phyloP scores from a whole-genome alignment of 495 filamentous ascomycete genomes.

The Penicillium atrosanguineum region DNA sequence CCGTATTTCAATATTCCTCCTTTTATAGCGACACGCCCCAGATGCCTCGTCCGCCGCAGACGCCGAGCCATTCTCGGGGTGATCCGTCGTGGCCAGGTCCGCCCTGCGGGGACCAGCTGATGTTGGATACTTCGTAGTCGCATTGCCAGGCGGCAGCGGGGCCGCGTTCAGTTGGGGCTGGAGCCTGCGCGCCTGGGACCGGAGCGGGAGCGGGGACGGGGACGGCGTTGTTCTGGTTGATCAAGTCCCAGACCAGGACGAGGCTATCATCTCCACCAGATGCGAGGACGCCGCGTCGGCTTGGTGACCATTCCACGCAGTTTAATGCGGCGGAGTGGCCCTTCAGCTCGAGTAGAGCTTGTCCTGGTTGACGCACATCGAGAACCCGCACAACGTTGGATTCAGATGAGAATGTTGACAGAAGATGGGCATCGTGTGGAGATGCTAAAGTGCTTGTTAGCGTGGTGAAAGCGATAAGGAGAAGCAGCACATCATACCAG shows the following conservation, averaged over 20 bases:
- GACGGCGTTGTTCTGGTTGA: conserved; percentile 63
- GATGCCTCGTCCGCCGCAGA: conserved; percentile 84
- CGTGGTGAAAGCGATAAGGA: background rate
- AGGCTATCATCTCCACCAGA: conserved; percentile 90
- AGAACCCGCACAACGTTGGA: conserved; percentile 91
- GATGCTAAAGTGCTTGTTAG: conserved; percentile 56
- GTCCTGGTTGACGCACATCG: conserved; percentile 93
- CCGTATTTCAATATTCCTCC: background rate
- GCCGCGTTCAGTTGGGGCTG: conserved; percentile 48
- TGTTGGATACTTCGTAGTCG: conserved; percentile 92
- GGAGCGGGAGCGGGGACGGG: conserved; percentile 33
- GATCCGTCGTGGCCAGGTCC: conserved; percentile 58
- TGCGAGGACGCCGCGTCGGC: conserved; percentile 80
- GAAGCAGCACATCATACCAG: conserved; percentile 44
- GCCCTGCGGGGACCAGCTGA: conserved; percentile 89
- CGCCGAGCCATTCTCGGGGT: conserved; percentile 89
- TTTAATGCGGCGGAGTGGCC: conserved; percentile 87
- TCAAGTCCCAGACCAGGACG: conserved; percentile 90
- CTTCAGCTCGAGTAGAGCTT: conserved; percentile 88
- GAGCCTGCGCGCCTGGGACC: conserved; percentile 31
- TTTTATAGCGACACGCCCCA: conserved; percentile 76
- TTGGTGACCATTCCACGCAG: conserved; percentile 93
- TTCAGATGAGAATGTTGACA: conserved; percentile 95
- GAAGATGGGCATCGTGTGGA: conserved; percentile 90
- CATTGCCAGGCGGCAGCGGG: conserved; percentile 89